A percentile compares a stretch with the other conserved stretches of the same genome.
Conservation (phyloP, 345 rosid genomes). For the Balakata baccata region DNA sequence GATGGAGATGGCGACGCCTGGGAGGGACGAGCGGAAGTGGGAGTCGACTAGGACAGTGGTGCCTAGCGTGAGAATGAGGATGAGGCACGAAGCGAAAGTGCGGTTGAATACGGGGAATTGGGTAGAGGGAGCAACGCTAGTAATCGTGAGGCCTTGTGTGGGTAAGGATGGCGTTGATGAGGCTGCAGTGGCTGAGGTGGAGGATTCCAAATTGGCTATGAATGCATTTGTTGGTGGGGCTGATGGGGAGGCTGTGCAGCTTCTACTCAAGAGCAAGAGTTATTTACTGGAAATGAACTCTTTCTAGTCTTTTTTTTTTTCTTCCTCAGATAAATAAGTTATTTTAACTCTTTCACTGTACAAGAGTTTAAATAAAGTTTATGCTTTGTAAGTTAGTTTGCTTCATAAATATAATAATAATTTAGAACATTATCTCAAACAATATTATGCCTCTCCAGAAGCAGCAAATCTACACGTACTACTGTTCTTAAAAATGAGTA, state of each 20-base stretch:
- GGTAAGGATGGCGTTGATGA: constrained; percentile 7
- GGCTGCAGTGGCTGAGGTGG: constrained; percentile 40
- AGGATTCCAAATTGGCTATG: constrained; percentile 41
- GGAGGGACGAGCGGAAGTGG: constrained; percentile 11
- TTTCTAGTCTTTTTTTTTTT: constrained; percentile 13
- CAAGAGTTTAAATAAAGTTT: no score
- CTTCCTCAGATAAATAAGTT: no score
- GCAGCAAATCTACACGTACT: no score
- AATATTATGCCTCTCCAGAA: no score
- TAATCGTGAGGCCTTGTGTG: constrained; percentile 37
- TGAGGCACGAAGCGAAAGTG: constrained; percentile 40
- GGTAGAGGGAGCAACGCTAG: constrained; percentile 41
- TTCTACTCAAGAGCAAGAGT: constrained; percentile 37
- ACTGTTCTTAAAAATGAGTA: no score
- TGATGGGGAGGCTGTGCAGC: constrained; percentile 31
- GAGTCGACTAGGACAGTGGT: constrained; percentile 29
- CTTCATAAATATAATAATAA: no score
- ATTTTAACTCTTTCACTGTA: no score
- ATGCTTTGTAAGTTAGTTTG: no score
- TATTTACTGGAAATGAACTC: constrained; percentile 48
- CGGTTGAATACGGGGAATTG: constrained; percentile 21
- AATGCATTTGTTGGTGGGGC: constrained; percentile 39
- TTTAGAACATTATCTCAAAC: no score
- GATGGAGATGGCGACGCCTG: constrained; percentile 11
- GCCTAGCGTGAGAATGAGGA: constrained; percentile 47